Evolutionary conservation across 2,329 filamentous ascomycete species (phyloP).

Genomic region (Dothistroma septosporum): DNA sequence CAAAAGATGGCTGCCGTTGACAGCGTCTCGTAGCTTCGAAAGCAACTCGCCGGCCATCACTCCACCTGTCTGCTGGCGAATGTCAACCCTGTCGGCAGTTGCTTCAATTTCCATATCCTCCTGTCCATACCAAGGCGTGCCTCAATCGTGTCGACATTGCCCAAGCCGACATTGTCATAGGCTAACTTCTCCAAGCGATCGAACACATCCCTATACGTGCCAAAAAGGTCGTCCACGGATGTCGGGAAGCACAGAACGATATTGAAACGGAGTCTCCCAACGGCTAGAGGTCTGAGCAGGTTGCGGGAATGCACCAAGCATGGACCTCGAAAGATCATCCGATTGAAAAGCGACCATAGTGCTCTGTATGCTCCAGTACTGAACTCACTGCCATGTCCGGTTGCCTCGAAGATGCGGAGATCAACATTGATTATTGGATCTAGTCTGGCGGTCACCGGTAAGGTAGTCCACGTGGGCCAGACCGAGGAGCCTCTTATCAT

Average conservation of each 20-base stretch:
- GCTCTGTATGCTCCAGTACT: conserved; percentile 18
- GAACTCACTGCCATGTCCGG: conserved; percentile 13
- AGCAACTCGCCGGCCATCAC: not conserved
- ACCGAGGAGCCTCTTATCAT: conserved; percentile 16
- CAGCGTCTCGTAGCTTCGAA: not conserved
- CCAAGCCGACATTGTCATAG: conserved; percentile 15
- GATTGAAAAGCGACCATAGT: conserved; percentile 17
- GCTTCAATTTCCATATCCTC: conserved; percentile 17
- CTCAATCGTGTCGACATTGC: conserved; percentile 14
- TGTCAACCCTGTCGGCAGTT: conserved; percentile 10
- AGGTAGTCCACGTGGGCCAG: conserved; percentile 16
- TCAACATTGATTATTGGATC: conserved; percentile 9
- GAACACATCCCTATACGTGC: conserved; percentile 18
- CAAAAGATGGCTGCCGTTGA: too few relatives aligned
- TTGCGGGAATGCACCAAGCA: conserved; percentile 8
- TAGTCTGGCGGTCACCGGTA: conserved; percentile 11
- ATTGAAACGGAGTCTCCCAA: conserved; percentile 13
- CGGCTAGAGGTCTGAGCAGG: conserved; percentile 4
- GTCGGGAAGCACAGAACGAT: conserved; percentile 15
- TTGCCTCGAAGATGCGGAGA: conserved; percentile 13
- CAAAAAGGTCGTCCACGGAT: conserved; percentile 16
- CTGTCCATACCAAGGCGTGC: conserved; percentile 13
- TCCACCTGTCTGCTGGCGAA: conserved; percentile 12
- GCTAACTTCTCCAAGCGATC: conserved; percentile 17
- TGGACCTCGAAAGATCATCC: conserved; percentile 9